Conservation (phyloP, 1,139 yeast species). For the Candida pseudocylindracea region DNA sequence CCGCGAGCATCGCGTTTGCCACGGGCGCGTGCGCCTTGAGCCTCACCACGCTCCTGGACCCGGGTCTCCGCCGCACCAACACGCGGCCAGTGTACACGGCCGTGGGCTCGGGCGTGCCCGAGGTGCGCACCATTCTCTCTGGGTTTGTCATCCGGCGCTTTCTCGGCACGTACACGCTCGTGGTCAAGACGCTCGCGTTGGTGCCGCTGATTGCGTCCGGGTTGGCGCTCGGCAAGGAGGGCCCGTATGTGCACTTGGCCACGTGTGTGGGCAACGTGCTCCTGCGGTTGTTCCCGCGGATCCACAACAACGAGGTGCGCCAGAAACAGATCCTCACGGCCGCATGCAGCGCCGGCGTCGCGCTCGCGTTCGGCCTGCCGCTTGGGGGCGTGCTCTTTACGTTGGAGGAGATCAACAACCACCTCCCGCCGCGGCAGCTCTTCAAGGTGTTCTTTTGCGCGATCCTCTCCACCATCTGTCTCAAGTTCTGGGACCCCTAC, state of each 20-base stretch:
- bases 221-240: conserved; percentile 45
- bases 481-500: conserved; percentile 36
- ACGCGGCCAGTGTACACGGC: conserved; percentile 20
- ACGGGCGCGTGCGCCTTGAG: conserved; percentile 23
- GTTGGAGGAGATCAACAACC: conserved; percentile 41
- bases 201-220: conserved; percentile 46
- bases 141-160: conserved; percentile 33
- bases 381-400: conserved; percentile 47
- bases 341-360: conserved; percentile 48
- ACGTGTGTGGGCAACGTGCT: conserved; percentile 42
- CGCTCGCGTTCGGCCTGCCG: conserved; percentile 51
- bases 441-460: conserved; percentile 43
- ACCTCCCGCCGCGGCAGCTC: conserved; percentile 32
- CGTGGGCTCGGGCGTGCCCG: conserved; percentile 45
- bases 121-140: conserved; percentile 31
- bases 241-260: conserved; percentile 53
- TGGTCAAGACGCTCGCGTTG: conserved; percentile 27
- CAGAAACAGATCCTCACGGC: conserved; percentile 40
- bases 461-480: conserved; percentile 29
- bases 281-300: conserved; percentile 26
- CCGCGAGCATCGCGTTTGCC: conserved; percentile 20
- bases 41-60: conserved; percentile 11
- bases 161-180: conserved; percentile 29
- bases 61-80: not conserved
- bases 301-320: conserved; percentile 25